A percentile compares a stretch with the other conserved stretches of the same genome.
phyloP scores from a whole-genome alignment of 768 basidiomycete genomes.

The Termitomyces sp. region DNA sequence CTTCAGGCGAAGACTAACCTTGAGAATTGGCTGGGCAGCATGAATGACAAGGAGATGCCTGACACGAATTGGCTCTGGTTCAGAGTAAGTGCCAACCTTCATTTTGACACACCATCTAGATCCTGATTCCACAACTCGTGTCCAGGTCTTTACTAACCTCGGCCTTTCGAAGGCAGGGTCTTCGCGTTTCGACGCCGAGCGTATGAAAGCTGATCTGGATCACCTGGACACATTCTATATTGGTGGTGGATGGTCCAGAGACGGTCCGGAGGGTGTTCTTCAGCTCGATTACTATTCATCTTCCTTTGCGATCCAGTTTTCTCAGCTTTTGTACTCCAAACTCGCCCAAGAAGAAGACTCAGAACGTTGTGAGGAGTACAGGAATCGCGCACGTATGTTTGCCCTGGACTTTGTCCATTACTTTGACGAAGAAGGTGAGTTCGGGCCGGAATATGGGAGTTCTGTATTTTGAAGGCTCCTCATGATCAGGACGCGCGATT shows the following conservation, averaged over 20 bases:
- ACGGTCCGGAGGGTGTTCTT: slow-evolving; percentile 74
- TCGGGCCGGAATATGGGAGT: neutral
- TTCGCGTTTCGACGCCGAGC: slow-evolving; percentile 47
- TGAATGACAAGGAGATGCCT: slow-evolving; percentile 83
- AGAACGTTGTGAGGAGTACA: slow-evolving; percentile 60
- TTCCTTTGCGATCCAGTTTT: slow-evolving; percentile 76
- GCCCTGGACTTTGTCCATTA: slow-evolving; percentile 72
- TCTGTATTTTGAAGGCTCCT: neutral
- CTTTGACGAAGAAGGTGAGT: slow-evolving; percentile 66
- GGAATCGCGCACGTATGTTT: slow-evolving; percentile 59
- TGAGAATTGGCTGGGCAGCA: slow-evolving; percentile 66
- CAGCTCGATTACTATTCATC: slow-evolving; percentile 80
- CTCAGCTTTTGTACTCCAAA: slow-evolving; percentile 70
- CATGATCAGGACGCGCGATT: slow-evolving; percentile 56
- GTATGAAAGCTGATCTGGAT: slow-evolving; percentile 72
- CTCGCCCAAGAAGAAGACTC: slow-evolving; percentile 62
- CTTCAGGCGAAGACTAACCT: slow-evolving; percentile 52
- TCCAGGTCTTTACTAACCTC: slow-evolving; percentile 71
- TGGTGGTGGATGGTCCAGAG: slow-evolving; percentile 71
- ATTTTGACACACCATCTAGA: neutral
- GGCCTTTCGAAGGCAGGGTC: slow-evolving; percentile 65
- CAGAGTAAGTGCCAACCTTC: slow-evolving; percentile 39
- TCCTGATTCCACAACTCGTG: neutral
- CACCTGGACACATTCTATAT: slow-evolving; percentile 81
- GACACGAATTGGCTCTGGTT: slow-evolving; percentile 88